Evolutionary conservation across 1,284 basidiomycete genomes (phyloP).

Genomic region (Cutaneotrichosporon daszewskae): DNA sequence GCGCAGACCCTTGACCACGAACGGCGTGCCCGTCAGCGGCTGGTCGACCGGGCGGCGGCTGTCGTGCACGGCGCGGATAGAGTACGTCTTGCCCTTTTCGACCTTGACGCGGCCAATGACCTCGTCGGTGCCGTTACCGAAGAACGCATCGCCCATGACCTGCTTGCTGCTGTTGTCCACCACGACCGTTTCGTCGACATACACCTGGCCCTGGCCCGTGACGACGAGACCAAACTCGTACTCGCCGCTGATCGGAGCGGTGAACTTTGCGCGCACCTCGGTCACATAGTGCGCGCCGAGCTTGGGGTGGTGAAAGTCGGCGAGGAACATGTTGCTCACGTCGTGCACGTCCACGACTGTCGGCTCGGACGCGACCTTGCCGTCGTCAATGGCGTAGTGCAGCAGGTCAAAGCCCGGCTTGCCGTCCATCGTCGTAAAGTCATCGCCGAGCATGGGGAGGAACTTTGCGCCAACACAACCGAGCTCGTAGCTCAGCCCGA

Average conservation of each 20-base stretch:
- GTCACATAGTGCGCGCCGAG: constrained; percentile 19
- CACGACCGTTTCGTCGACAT: constrained; percentile 56
- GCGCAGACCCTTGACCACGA: constrained; percentile 51
- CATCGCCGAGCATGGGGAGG: constrained; percentile 21
- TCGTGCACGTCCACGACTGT: constrained; percentile 1
- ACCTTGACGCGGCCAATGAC: constrained; percentile 18
- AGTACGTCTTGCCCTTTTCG: constrained; percentile 26
- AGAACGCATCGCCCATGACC: constrained; percentile 15
- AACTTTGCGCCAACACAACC: constrained; percentile 23
- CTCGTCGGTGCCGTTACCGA: constrained; percentile 24
- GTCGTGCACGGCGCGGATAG: constrained; percentile 24
- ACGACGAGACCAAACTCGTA: constrained; percentile 30
- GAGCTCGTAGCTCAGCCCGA: constrained; percentile 49
- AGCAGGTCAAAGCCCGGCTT: constrained; percentile 22
- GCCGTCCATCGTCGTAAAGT: constrained; percentile 23
- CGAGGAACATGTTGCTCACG: constrained; percentile 22
- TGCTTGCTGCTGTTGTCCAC: constrained; percentile 61
- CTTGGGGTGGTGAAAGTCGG: constrained; percentile 21
- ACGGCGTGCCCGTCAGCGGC: constrained; percentile 62
- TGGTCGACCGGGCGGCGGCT: constrained; percentile 50
- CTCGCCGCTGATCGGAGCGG: constrained; percentile 19
- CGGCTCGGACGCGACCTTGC: constrained; percentile 10
- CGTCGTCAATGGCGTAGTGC: constrained; percentile 20
- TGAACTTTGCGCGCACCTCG: constrained; percentile 23
- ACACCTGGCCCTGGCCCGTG: constrained; percentile 49